Conservation (phyloP, 495 filamentous ascomycete species). For the Talaromyces trachyspermus region DNA sequence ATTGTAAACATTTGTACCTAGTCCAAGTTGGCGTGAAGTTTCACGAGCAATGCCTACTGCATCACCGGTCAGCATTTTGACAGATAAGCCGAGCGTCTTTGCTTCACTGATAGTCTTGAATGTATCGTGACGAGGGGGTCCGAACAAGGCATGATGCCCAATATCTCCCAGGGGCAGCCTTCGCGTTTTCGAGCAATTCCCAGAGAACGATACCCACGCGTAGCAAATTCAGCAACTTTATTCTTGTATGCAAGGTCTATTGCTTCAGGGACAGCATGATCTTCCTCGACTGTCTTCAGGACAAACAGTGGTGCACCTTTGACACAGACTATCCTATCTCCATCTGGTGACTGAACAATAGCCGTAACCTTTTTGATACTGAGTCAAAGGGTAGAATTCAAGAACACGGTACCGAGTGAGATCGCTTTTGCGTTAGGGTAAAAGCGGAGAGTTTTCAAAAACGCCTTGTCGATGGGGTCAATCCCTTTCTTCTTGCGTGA, state of each 20-base stretch:
- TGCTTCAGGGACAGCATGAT: conserved; percentile 64
- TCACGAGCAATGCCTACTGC: conserved; percentile 89
- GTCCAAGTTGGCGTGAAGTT: conserved; percentile 80
- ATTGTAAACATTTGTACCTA: conserved; percentile 92
- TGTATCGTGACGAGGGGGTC: conserved; percentile 91
- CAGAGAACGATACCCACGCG: conserved; percentile 85
- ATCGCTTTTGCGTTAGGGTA: conserved; percentile 71
- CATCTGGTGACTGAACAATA: conserved; percentile 71
- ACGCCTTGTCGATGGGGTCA: conserved; percentile 91
- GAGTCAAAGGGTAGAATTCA: conserved; percentile 88
- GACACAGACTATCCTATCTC: conserved; percentile 76
- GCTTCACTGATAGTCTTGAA: conserved; percentile 86
- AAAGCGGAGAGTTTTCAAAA: conserved; percentile 71
- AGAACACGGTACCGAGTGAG: conserved; percentile 70
- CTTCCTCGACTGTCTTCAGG: conserved; percentile 73
- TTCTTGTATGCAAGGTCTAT: conserved; percentile 76
- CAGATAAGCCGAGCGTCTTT: conserved; percentile 74
- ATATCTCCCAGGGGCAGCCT: conserved; percentile 73
- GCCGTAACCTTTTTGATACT: conserved; percentile 90
- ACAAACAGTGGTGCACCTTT: conserved; percentile 88
- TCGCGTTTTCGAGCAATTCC: conserved; percentile 83
- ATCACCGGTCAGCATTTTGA: conserved; percentile 98
- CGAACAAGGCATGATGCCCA: conserved; percentile 89
- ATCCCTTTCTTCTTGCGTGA: conserved; percentile 93
- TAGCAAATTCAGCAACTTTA: conserved; percentile 85